Base-by-base conservation (phyloP, 2,329 filamentous ascomycete species). In the Ophiostoma piceae region DNA sequence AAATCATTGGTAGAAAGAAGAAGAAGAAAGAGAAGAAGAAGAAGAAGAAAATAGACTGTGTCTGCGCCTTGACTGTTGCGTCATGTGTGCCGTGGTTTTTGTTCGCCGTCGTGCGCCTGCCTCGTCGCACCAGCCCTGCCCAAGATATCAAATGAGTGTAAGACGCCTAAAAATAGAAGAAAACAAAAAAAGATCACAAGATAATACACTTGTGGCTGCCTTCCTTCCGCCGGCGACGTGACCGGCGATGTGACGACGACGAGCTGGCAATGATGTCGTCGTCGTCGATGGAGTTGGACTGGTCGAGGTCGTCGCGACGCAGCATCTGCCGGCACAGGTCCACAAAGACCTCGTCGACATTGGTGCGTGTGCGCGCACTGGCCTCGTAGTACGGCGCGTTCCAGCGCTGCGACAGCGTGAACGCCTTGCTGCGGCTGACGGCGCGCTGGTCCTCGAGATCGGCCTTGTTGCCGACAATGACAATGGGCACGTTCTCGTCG, bases 381-480 rank as follows among this genome's bases (percentile, higher is more conserved):
- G 93, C 90, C 81, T 97, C 93, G 77, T 96, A 97, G 78, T 96
- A 97, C 0, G 93, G 93, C 47, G 91, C 91, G 26, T 90, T 90
- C 93, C 93, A 97, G 76, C 86, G 86, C 77, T 95, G 92, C n/a
- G 91, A 93, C 73, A 96, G 86, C 41, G 90, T 86, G 77, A 96
- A 96, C 5, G 92, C 93, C 75, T 89, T 89, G 72, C 90, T 89
- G 68, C 92, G 87, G 14, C 90, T 88, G 9, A 97, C 91, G 26
- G 86, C 87, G 39, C 92, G 88, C 77, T 94, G 91, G 77, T 96
- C 92, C 79, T 95, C 92, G 62, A 97, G 84, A 76, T 97, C 92
- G 71, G 90, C 91, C 80, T 96, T 96, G 83, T 96, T 97, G 73
- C 92, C 92, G 66, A 96, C 92, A 72, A 97, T 92, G 67, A 97